Base-by-base conservation (phyloP, 805 yeast species). In the Candida corydali region DNA sequence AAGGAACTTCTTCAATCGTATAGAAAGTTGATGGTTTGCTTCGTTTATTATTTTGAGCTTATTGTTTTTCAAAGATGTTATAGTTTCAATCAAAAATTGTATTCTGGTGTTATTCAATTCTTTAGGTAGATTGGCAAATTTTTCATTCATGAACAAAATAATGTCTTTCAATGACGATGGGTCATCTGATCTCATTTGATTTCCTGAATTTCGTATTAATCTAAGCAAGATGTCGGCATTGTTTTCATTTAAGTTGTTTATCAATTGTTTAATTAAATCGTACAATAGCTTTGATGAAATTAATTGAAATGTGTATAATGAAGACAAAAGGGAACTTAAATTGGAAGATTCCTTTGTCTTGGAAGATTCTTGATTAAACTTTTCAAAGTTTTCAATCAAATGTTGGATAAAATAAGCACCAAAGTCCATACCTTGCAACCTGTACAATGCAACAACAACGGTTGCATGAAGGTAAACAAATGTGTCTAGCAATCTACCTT, bases 151-250 rank as follows among this genome's bases (percentile, higher is more conserved):
- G 28, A 70, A 66, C 3, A 74, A 36, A 9, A 88, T 77, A 32
- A 91, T 88, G 29, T 85, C 89, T 52, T 84, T 88, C 37, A 93
- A 69, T 0, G 96, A 81, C 8, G 73, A 58, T 1, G 98, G 94
- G 55, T 93, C 98, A 55, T 93, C 98, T 3, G 85, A 64, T 53
- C 98, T 78, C 60, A 93, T 75, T 51, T 86, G 86, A 8, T 80
- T 73, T 29, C 98, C 99, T 8, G 88, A 76, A 24, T 78, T 78
- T 34, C 83, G 75, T 15, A 93, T 68, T 14, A 91, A 65, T 46
- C 82, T 76, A 36, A 91, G 63, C 33, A 93, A 65, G 12, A 86
- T 59, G 48, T 89, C 98, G 2, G 95, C 84, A 45, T 82, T 81
- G 14, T 65, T 47, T 55, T 89, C 96, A 38, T 75, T 70, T 12